These are phyloP conservation scores for Rhizomucor pusillus DNA, from an alignment of 371 early-diverging fungal genomes.

Conservation along the genomic window DNA sequence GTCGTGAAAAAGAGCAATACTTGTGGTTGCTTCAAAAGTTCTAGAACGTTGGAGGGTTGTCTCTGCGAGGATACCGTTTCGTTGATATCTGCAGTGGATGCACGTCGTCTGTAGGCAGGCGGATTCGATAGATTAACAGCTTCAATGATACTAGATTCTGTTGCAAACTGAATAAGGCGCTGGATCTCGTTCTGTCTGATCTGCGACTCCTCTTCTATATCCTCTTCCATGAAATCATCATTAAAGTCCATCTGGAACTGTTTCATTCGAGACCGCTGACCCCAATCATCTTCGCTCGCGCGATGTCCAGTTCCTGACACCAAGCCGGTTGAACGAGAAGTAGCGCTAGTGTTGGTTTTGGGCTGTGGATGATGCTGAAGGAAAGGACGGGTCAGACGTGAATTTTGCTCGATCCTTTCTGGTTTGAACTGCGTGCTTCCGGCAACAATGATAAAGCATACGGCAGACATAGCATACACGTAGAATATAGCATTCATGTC, in stretches of 20 bases:
- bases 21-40: constrained; percentile 36
- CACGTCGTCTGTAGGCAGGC: constrained; percentile 32
- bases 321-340: no score
- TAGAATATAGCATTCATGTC: constrained; percentile 54
- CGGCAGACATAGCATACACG: constrained; percentile 41
- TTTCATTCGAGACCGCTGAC: constrained; percentile 18
- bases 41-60: constrained; percentile 33
- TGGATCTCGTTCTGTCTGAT: constrained; percentile 44
- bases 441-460: constrained; percentile 40
- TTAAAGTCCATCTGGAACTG: constrained; percentile 33
- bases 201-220: constrained; percentile 4
- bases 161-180: constrained; percentile 49
- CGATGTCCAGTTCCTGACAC: no score
- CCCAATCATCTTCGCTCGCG: no score
- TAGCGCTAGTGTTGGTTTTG: no score
- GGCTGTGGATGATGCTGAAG: no score
- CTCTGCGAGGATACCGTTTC: constrained; percentile 8
- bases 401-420: constrained; percentile 20
- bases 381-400: no score
- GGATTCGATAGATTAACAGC: constrained; percentile 51
- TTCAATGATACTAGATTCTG: constrained; percentile 54
- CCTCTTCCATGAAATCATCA: constrained; percentile 15
- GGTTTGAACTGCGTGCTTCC: constrained; percentile 49
- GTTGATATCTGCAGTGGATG: constrained; percentile 3
- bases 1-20: constrained; percentile 44